These are phyloP conservation scores for Talinum fruticosum DNA, from an alignment of 148 eudicot species.

Conservation along the genomic window DNA sequence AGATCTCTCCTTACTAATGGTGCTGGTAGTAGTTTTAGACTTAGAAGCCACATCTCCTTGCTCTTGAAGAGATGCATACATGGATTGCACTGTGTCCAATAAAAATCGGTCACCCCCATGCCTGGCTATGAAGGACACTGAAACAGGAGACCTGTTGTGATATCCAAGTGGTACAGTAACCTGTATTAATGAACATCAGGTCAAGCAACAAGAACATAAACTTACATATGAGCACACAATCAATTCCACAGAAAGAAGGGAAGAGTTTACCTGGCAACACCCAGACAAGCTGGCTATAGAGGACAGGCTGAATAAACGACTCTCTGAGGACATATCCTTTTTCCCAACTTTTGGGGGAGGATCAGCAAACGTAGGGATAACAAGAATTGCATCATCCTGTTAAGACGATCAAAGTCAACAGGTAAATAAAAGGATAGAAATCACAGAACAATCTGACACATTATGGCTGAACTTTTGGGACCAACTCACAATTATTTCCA, in stretches of 20 bases:
- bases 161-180: conserved; percentile 73
- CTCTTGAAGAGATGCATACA: conserved; percentile 67
- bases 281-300: conserved; percentile 93
- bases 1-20: conserved; percentile 49
- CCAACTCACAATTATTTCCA: not conserved
- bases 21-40: conserved; percentile 47
- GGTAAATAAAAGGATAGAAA: not conserved
- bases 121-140: conserved; percentile 77
- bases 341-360: conserved; percentile 75
- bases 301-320: conserved; percentile 52
- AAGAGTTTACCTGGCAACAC: conserved; percentile 79
- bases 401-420: conserved; percentile 17
- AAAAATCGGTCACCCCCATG: conserved; percentile 93
- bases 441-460: not conserved
- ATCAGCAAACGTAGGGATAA: conserved; percentile 67
- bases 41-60: conserved; percentile 51
- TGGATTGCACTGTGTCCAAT: conserved; percentile 60
- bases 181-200: conserved; percentile 34
- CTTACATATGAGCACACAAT: not conserved
- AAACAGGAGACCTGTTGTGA: conserved; percentile 72
- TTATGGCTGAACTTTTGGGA: not conserved
- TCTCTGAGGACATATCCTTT: conserved; percentile 60
- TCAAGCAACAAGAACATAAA: not conserved
- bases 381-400: conserved; percentile 87
- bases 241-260: not conserved